Conservation (phyloP, 768 basidiomycete genomes). For the Lentinula sp. region DNA sequence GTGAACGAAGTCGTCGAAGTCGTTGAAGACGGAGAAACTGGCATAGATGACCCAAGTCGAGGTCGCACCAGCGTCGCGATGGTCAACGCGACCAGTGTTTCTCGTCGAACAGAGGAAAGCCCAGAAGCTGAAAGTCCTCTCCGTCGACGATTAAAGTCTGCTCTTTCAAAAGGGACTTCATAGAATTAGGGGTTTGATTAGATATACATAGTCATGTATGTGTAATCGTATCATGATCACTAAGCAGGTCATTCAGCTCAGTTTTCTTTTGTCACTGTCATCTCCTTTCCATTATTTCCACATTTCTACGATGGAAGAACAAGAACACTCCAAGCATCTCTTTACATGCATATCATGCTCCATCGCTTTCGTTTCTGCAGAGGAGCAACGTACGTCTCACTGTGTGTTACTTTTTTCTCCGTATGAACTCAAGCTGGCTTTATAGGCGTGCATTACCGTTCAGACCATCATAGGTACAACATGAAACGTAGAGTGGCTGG, state of each 20-base stretch:
- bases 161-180: not conserved
- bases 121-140: conserved; percentile 5
- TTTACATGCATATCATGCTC: conserved; percentile 77
- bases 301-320: conserved; percentile 17
- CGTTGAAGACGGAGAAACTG: conserved; percentile 33
- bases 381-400: conserved; percentile 68
- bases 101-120: not conserved
- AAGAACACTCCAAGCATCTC: conserved; percentile 15
- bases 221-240: not conserved
- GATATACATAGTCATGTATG: not conserved
- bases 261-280: conserved; percentile 2
- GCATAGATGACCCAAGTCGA: conserved; percentile 12
- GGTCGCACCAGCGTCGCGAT: not conserved
- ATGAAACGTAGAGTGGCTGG: conserved; percentile 94
- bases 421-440: conserved; percentile 3
- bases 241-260: conserved; percentile 7
- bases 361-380: conserved; percentile 77
- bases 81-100: not conserved
- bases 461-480: conserved; percentile 96
- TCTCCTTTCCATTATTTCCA: not conserved
- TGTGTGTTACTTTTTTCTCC: not conserved
- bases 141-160: conserved; percentile 7
- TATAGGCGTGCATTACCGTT: conserved; percentile 80
- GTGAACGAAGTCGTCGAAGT: conserved; percentile 67
- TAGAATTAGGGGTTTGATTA: not conserved